phyloP scores from a whole-genome alignment of 495 filamentous ascomycete species.

The Penicillium steckii region DNA sequence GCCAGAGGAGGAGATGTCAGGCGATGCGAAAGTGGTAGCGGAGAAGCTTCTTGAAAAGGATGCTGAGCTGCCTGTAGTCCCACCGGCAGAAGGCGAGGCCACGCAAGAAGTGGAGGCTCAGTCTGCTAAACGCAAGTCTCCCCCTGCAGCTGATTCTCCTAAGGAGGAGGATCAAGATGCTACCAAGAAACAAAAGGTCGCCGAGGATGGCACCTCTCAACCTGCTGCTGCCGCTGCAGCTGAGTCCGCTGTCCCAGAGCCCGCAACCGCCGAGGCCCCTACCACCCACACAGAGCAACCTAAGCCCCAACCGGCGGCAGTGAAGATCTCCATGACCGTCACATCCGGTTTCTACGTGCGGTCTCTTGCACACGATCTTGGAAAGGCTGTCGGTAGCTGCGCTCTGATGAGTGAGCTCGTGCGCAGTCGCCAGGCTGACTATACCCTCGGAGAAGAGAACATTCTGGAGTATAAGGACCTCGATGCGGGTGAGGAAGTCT shows the following conservation, averaged over 20 bases:
- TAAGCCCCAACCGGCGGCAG: slow-evolving; percentile 58
- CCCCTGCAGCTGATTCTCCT: slow-evolving; percentile 27
- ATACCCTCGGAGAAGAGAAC: slow-evolving; percentile 60
- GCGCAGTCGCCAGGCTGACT: slow-evolving; percentile 78
- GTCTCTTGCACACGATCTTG: slow-evolving; percentile 88
- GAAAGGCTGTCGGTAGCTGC: slow-evolving; percentile 74
- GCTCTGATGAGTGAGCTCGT: slow-evolving; percentile 85
- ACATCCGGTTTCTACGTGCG: slow-evolving; percentile 97
- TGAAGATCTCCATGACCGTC: slow-evolving; percentile 84
- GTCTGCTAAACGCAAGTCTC: slow-evolving; percentile 33
- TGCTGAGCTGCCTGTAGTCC: slow-evolving; percentile 20
- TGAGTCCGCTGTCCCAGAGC: slow-evolving; percentile 21
- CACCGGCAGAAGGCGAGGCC: slow-evolving; percentile 20
- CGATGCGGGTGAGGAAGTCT: slow-evolving; percentile 72
- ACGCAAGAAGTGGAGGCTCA: slow-evolving; percentile 14
- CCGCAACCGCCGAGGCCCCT: slow-evolving; percentile 11
- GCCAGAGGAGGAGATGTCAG: slow-evolving; percentile 71
- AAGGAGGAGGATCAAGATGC: slow-evolving; percentile 20
- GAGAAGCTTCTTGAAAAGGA: slow-evolving; percentile 61
- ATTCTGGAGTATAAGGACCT: slow-evolving; percentile 83
- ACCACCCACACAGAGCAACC: slow-evolving; percentile 15
- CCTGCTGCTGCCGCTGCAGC: slow-evolving; percentile 6
- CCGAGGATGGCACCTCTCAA: slow-evolving; percentile 23
- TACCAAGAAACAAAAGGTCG: slow-evolving; percentile 38
- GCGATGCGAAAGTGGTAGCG: slow-evolving; percentile 68